phyloP scores from a whole-genome alignment of 495 filamentous ascomycete genomes.

The Penicillium mononematosum region DNA sequence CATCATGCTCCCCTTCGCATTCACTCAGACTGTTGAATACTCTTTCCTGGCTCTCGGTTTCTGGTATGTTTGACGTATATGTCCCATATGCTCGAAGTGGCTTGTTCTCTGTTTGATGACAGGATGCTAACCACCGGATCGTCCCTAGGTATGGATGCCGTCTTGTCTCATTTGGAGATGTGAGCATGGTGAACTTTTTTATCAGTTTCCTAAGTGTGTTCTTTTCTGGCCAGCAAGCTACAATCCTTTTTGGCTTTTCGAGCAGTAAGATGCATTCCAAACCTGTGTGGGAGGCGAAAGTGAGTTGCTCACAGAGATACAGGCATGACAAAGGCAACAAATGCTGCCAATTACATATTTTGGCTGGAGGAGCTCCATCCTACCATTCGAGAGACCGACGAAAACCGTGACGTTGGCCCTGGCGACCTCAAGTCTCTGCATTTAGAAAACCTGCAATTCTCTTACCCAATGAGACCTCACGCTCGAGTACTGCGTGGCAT shows the following conservation, averaged over 20 bases:
- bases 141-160: conserved; percentile 31
- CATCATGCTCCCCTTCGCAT: conserved; percentile 22
- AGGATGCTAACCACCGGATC: background rate
- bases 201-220: conserved; percentile 54
- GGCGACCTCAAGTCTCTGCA: conserved; percentile 33
- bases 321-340: conserved; percentile 47
- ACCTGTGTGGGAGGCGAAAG: background rate
- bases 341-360: conserved; percentile 46
- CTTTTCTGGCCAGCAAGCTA: conserved; percentile 50
- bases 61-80: conserved; percentile 39
- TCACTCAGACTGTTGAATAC: conserved; percentile 36
- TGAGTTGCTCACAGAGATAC: background rate
- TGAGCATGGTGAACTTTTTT: conserved; percentile 49
- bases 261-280: conserved; percentile 17
- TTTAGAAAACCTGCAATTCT: conserved; percentile 56
- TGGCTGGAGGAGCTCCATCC: conserved; percentile 42
- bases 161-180: conserved; percentile 37
- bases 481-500: conserved; percentile 16
- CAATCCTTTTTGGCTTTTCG: conserved; percentile 41
- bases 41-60: conserved; percentile 53
- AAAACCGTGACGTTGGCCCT: conserved; percentile 30
- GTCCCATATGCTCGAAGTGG: background rate
- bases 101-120: conserved; percentile 3
- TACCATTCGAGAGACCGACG: conserved; percentile 37
- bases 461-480: conserved; percentile 45